Conservation (phyloP, 164 flowering plant genomes). For the Stephania yunnanensis region DNA sequence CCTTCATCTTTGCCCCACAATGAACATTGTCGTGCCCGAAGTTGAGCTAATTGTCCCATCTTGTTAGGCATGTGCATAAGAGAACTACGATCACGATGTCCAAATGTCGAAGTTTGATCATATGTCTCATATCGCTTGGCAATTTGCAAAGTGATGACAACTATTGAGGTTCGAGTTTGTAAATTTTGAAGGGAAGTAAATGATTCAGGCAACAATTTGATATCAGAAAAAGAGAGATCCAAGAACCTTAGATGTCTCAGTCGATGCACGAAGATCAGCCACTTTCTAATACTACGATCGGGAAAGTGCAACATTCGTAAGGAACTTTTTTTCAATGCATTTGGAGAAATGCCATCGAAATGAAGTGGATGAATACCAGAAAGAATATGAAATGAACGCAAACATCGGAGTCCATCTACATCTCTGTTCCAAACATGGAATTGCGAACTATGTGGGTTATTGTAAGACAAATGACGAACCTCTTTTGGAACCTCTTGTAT, state of each 20-base stretch:
- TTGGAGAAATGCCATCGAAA: background rate
- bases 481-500: background rate
- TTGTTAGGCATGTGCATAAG: background rate
- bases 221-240: background rate
- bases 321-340: background rate
- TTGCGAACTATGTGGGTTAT: background rate
- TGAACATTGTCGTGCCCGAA: background rate
- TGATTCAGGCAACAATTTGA: too few relatives aligned
- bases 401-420: too few relatives aligned
- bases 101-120: constrained; percentile 1
- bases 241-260: background rate
- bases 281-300: background rate
- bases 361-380: background rate
- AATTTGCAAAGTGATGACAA: background rate
- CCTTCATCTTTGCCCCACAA: background rate
- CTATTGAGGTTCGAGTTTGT: constrained; percentile 1
- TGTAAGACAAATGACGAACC: background rate
- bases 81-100: background rate
- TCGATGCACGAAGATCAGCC: background rate
- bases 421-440: background rate
- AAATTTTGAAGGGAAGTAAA: background rate
- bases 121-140: background rate
- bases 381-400: background rate
- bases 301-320: background rate
- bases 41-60: background rate